Conservation (phyloP, 768 basidiomycete species). For the Lactarius psammicola region DNA sequence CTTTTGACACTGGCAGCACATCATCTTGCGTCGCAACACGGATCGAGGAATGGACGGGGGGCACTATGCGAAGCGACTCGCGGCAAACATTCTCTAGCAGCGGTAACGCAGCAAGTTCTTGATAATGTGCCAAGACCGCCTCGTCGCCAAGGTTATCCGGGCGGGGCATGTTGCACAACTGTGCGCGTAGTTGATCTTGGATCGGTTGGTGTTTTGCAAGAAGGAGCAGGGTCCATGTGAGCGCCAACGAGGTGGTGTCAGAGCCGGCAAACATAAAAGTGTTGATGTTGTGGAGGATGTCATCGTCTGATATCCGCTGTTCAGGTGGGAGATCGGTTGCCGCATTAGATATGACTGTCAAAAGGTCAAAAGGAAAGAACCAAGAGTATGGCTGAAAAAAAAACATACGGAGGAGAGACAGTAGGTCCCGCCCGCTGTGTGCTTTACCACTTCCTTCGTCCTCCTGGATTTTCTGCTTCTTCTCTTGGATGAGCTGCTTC, state of each 20-base stretch:
- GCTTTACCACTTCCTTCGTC: slow-evolving; percentile 50
- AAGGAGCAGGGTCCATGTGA: slow-evolving; percentile 82
- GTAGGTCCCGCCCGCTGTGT: slow-evolving; percentile 67
- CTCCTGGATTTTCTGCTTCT: slow-evolving; percentile 69
- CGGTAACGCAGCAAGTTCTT: slow-evolving; percentile 58
- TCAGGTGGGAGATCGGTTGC: slow-evolving; percentile 65
- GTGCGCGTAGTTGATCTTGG: slow-evolving; percentile 70
- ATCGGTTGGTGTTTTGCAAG: slow-evolving; percentile 64
- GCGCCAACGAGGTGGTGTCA: slow-evolving; percentile 77
- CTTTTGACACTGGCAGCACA: slow-evolving; percentile 64
- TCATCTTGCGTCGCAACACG: slow-evolving; percentile 79
- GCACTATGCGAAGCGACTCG: slow-evolving; percentile 74
- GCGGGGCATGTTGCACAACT: slow-evolving; percentile 52
- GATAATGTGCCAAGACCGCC: slow-evolving; percentile 47
- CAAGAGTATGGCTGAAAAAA: background rate
- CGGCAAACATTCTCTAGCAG: slow-evolving; percentile 73
- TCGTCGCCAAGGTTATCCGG: slow-evolving; percentile 50
- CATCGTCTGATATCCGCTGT: slow-evolving; percentile 80
- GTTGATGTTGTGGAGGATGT: slow-evolving; percentile 82
- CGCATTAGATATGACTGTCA: slow-evolving; percentile 77
- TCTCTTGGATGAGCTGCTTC: slow-evolving; percentile 74
- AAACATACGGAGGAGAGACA: slow-evolving; percentile 70
- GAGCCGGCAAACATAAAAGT: slow-evolving; percentile 92
- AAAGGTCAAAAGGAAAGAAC: background rate
- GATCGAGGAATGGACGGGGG: slow-evolving; percentile 79